Evolutionary conservation across 2,329 filamentous ascomycete species (phyloP).

Genomic region (Colletotrichum tamarilloi): DNA sequence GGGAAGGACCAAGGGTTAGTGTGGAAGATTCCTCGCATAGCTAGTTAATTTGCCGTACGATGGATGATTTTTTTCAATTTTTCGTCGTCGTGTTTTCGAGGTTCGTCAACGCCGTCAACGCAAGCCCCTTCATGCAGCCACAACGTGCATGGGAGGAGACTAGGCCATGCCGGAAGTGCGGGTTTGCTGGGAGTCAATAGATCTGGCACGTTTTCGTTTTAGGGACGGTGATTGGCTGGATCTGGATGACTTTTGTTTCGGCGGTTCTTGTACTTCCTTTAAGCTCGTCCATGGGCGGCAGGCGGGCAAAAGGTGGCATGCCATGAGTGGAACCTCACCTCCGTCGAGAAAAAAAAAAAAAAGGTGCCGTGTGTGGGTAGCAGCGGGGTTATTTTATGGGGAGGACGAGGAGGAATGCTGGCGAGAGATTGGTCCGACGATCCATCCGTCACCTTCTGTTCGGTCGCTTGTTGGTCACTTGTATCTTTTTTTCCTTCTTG

Average conservation of each 20-base stretch:
- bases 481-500: not conserved
- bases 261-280: constrained; percentile 14
- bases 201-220: constrained; percentile 35
- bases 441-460: not conserved
- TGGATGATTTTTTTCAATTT: not conserved
- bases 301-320: not conserved
- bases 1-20: constrained; percentile 5
- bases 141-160: not conserved
- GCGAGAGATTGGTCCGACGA: constrained; percentile 6
- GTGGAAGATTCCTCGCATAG: not conserved
- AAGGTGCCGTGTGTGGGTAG: constrained; percentile 1
- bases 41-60: constrained; percentile 23
- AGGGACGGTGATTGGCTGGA: constrained; percentile 25
- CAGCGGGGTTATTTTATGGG: constrained; percentile 3
- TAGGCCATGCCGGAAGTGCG: constrained; percentile 32
- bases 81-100: not conserved
- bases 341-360: not conserved
- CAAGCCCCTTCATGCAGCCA: not conserved
- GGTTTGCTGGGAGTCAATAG: constrained; percentile 36
- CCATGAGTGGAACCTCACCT: too few species aligned
- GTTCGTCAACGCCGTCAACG: not conserved
- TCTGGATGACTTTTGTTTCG: constrained; percentile 6
- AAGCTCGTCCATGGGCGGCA: constrained; percentile 10
- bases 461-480: not conserved
- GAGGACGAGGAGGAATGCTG: not conserved